phyloP scores from a whole-genome alignment of 805 yeast genomes.

The Soucietia sequanensis region DNA sequence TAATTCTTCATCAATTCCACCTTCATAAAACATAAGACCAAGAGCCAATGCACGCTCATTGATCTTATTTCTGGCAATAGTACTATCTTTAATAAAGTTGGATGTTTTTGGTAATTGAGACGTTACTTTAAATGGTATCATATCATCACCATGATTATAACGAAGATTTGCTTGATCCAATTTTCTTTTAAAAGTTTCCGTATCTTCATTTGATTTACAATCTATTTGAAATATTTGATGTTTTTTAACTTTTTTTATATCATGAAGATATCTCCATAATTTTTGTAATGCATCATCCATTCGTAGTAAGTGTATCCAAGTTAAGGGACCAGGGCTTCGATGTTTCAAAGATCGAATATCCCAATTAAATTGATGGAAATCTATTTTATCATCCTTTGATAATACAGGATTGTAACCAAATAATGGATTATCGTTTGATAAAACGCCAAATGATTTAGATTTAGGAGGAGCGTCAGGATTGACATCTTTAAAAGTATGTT shows the following conservation, averaged over 20 bases:
- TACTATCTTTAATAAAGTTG: background rate
- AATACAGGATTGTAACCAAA: conserved; percentile 14
- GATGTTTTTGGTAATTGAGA: too few relatives aligned
- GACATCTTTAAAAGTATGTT: background rate
- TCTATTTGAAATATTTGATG: background rate
- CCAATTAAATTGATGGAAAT: conserved; percentile 16
- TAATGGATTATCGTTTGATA: background rate
- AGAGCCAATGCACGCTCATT: conserved; percentile 17
- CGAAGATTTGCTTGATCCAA: too few relatives aligned
- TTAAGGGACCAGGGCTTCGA: conserved; percentile 28
- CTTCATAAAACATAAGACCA: conserved; percentile 30
- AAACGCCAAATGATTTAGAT: too few relatives aligned
- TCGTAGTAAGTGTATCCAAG: conserved; percentile 29
- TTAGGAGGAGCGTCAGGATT: too few relatives aligned
- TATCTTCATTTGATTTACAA: too few relatives aligned
- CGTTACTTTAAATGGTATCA: background rate
- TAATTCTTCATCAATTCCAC: conserved; percentile 23
- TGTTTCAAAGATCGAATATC: conserved; percentile 23
- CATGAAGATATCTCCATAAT: too few relatives aligned
- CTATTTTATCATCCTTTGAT: conserved; percentile 12
- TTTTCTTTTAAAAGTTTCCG: too few relatives aligned
- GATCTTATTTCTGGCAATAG: conserved; percentile 5
- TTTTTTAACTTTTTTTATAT: too few relatives aligned
- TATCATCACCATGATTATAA: too few relatives aligned
- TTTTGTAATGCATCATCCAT: too few relatives aligned